These are phyloP conservation scores for Cladosporium halotolerans DNA, from an alignment of 2,329 filamentous ascomycete species.

Conservation along the genomic window DNA sequence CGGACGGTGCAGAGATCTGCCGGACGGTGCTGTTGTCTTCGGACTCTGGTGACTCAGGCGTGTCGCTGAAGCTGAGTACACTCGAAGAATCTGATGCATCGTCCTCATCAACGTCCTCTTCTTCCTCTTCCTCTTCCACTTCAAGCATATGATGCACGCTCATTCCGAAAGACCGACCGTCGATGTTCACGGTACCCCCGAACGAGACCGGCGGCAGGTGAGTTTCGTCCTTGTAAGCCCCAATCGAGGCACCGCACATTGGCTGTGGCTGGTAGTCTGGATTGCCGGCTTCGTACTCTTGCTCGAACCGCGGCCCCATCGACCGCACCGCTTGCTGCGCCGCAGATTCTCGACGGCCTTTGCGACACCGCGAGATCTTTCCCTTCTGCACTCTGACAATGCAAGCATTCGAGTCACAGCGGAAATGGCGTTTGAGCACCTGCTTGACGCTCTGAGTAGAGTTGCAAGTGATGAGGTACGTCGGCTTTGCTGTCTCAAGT, in stretches of 20 bases:
- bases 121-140: conserved; percentile 48
- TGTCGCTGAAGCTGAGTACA: conserved; percentile 38
- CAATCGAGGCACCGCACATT: conserved; percentile 83
- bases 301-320: conserved; percentile 11
- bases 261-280: conserved; percentile 73
- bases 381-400: conserved; percentile 67
- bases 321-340: conserved; percentile 4
- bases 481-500: conserved; percentile 59
- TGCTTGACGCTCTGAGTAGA: conserved; percentile 67
- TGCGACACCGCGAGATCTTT: conserved; percentile 19
- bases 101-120: conserved; percentile 36
- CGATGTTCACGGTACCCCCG: conserved; percentile 78
- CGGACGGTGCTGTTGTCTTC: conserved; percentile 42
- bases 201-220: conserved; percentile 89
- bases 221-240: conserved; percentile 76
- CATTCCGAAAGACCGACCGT: conserved; percentile 83
- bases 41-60: conserved; percentile 52
- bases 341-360: conserved; percentile 12
- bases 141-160: conserved; percentile 97
- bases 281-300: conserved; percentile 48
- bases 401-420: conserved; percentile 59
- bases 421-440: conserved; percentile 63
- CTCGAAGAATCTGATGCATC: conserved; percentile 28
- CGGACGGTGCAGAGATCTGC: conserved; percentile 12
- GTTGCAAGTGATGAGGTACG: conserved; percentile 69